Evolutionary conservation across 805 yeast species (phyloP).

Genomic region (Wickerhamomyces strasburgensis): DNA sequence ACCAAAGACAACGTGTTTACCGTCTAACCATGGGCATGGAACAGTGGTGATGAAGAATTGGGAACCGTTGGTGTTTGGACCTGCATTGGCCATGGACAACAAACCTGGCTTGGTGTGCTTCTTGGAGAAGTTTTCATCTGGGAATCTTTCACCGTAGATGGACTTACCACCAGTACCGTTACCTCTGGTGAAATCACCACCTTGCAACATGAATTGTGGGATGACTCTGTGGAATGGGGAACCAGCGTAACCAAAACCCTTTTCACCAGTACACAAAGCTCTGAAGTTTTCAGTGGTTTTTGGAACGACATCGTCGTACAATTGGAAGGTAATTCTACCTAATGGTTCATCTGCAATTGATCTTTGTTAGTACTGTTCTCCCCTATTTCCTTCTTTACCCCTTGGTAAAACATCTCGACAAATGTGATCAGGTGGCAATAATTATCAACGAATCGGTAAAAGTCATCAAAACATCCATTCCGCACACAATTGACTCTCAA

Average conservation of each 20-base stretch:
- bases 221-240: constrained; percentile 96
- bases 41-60: constrained; percentile 96
- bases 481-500: constrained; percentile 1
- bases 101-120: constrained; percentile 79
- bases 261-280: constrained; percentile 92
- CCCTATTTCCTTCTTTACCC: background rate
- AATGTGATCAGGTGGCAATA: too few species aligned
- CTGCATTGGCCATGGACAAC: constrained; percentile 96
- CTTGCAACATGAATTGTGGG: constrained; percentile 98
- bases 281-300: constrained; percentile 96
- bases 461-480: background rate
- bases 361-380: constrained; percentile 4
- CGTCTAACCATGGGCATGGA: constrained; percentile 83
- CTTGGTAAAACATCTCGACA: too few species aligned
- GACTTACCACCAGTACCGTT: constrained; percentile 98
- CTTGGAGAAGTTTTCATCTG: constrained; percentile 70
- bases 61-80: constrained; percentile 97
- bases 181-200: constrained; percentile 89
- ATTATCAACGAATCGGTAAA: background rate
- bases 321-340: constrained; percentile 83
- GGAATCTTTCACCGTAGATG: constrained; percentile 74
- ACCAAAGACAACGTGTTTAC: constrained; percentile 93
- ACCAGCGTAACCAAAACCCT: constrained; percentile 88
- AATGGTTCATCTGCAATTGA: constrained; percentile 44
- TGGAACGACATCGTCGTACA: constrained; percentile 88